Base-by-base conservation (phyloP, 2,329 filamentous ascomycete species). In the Fusarium sp. region DNA sequence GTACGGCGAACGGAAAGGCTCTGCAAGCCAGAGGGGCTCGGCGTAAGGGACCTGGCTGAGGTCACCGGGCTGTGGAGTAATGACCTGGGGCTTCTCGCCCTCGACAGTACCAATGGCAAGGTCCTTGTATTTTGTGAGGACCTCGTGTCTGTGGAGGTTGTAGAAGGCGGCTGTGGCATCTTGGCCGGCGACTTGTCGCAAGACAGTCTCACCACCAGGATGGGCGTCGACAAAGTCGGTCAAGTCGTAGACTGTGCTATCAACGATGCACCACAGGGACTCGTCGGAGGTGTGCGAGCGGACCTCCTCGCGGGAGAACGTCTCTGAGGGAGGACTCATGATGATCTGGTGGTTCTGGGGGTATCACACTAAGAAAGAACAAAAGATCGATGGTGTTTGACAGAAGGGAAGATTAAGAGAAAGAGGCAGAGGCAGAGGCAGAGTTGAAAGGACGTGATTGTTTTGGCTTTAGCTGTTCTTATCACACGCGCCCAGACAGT, bases 61-160 rank as follows among this genome's bases (percentile, higher is more conserved):
- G 70, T 92, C 91, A 69, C 93, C 93, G 11, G 88, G 82, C 74
- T 88, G 79, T 2, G 87, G 88, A 20, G 88, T 87, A 65, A 94
- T 84, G 70, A 96, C 87, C 75, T 93, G 87, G 20, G 92, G 85
- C 74, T 85, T 89, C 82, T 97, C 92, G 78, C 88, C 91, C 69
- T 88, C 82, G 75, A 97, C 78, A 15, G 88, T 91, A 74, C 93
- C 93, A 71, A 97, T 86, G 78, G 87, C 90, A 19, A 97, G 85
- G 72, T 87, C 83, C 45, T 85, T 81, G 83, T 96, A 96, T 77
- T 94, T 94, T 62, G 89, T 82, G 12, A 97, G 85, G n/a, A 96
- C 92, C 79, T 97, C 93, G 71, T 97, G 93, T 24, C 93, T 85
- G 81, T 97, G 94, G 52, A 97, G 88, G 82, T 96, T 96, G 86